Evolutionary conservation across 805 yeast genomes (phyloP), one percentile per base, ranked within the genome.

Genomic region (Monosporozyma yasuniensis): DNA sequence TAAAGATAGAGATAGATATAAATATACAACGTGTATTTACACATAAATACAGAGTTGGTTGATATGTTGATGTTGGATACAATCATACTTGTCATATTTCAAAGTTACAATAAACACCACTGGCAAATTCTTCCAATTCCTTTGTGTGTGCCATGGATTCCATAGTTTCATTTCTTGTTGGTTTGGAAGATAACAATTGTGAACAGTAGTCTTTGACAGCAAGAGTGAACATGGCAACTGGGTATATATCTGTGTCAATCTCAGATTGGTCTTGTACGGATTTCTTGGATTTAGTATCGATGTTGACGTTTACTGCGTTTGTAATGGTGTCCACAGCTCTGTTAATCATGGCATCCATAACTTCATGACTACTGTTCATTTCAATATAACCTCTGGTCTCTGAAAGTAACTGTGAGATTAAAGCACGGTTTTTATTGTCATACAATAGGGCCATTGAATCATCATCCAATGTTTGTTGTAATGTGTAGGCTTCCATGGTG

Each of bases 391-490:
- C 12, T 10, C 47, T 16, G 5, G 47, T 44, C 27, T 44, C 47
- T 4, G 41, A 12, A 3, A 44, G 4, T 19, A 44, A 37, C 18
- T 44, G 21, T 11, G 30, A 23, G 12, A 44, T 19, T 9, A 44
- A 25, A 12, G n/a, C 21, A 11, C 42, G 23, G 41, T 32, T 23
- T 34, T 47, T 47, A 48, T 64, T 65, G 14, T 57, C 54, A 32
- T 62, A 48, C 27, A 71, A 48, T 2, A 58, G 46, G 4, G 57
- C 52, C 28, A 75, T 58, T 8, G 75, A 70, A 16, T 70, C 72
- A 4, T 67, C 56, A 47, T 75, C 77, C 45, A 75, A 61, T 0
- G 79, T 79, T 56, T 79, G 83, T 51, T 75, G 74, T 32, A 82
- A 66, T 30, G 82, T 77, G 56, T 71, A 74, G 10, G 75, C 71